Base-by-base conservation (phyloP, 1,284 basidiomycete genomes). In the Phenoliferia sp. region DNA sequence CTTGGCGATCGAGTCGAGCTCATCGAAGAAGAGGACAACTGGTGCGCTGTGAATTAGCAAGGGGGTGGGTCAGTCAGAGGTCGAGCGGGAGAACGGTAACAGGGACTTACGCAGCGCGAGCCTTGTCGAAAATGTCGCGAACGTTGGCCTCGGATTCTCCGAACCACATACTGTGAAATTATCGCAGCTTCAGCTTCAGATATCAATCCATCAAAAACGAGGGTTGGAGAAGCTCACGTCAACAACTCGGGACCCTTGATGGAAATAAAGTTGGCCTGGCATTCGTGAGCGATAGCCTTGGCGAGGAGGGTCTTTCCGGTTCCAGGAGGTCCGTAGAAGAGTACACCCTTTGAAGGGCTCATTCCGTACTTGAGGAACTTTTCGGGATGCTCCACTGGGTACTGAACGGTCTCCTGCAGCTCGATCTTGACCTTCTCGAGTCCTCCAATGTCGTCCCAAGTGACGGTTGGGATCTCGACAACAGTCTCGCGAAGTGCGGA, bases 351-450 rank as follows among this genome's bases (percentile, higher is more conserved):
- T 50, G 93, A 96, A 4, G 96, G 95, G 50, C 93, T 93, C 92
- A 99, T 96, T 73, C 96, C 96, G 77, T 99, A 99, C 84, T 99
- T 99, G 88, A 98, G 86, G 92, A 99, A 99, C 84, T 98, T 98
- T 80, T 99, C 96, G 71, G 96, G 96, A 79, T 99, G 96, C 82
- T 99, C 96, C 80, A 99, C 95, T 64, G 96, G 96, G 84, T 98
- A 99, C 78, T 97, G 94, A 0, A 99, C 95, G 15, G 96, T 99
- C 83, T 99, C 96, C 80, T 99, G 96, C 59, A 99, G 84, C 83
- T 99, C 95, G 81, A 88, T 88, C 84, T 99, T 99, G 89, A 99
- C 95, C 82, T 98, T 98, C 71, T 96, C 95, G 81, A 99, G 87
- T 82, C 96, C 95, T 87, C 95, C 95, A 78, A 99, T 89, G 77